A percentile compares a stretch with the other conserved stretches of the same genome.
Evolutionary conservation across 2,329 filamentous ascomycete genomes (phyloP).

Genomic region (Fusarium decemcellulare): DNA sequence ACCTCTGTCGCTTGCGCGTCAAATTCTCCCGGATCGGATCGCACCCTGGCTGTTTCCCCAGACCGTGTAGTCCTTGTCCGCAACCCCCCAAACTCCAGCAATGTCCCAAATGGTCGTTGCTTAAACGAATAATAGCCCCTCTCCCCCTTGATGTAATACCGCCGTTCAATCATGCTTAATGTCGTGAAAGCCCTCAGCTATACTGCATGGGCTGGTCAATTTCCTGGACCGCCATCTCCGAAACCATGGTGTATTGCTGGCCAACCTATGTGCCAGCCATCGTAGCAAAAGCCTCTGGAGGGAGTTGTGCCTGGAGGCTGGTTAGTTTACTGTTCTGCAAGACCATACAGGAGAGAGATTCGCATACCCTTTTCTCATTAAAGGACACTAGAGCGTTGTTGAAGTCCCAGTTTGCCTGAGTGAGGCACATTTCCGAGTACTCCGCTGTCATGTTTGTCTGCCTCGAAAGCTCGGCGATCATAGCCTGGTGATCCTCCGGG

Average conservation of each 20-base stretch:
- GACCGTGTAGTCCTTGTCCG: slow-evolving; percentile 30
- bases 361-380: slow-evolving; percentile 78
- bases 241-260: not conserved
- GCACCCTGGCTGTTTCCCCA: not conserved
- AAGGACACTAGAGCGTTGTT: slow-evolving; percentile 82
- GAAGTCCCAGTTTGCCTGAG: slow-evolving; percentile 85
- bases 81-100: slow-evolving; percentile 43
- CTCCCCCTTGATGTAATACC: slow-evolving; percentile 11
- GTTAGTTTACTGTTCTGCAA: slow-evolving; percentile 20
- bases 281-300: slow-evolving; percentile 62
- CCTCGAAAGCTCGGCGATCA: slow-evolving; percentile 81
- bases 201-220: slow-evolving; percentile 14
- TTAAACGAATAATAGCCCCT: slow-evolving; percentile 15
- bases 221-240: not conserved
- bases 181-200: not conserved
- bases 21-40: slow-evolving; percentile 17
- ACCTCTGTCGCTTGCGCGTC: slow-evolving; percentile 3
- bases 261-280: slow-evolving; percentile 32
- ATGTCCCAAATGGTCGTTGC: slow-evolving; percentile 37
- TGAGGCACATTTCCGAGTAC: slow-evolving; percentile 86
- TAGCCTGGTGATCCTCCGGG: slow-evolving; percentile 71
- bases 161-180: slow-evolving; percentile 2
- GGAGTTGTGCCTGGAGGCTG: slow-evolving; percentile 58
- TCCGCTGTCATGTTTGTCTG: slow-evolving; percentile 85
- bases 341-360: not conserved